A percentile compares a stretch with the other conserved stretches of the same genome.
Conservation (phyloP, 2,329 filamentous ascomycete species). For the Bipolaris zeicola region DNA sequence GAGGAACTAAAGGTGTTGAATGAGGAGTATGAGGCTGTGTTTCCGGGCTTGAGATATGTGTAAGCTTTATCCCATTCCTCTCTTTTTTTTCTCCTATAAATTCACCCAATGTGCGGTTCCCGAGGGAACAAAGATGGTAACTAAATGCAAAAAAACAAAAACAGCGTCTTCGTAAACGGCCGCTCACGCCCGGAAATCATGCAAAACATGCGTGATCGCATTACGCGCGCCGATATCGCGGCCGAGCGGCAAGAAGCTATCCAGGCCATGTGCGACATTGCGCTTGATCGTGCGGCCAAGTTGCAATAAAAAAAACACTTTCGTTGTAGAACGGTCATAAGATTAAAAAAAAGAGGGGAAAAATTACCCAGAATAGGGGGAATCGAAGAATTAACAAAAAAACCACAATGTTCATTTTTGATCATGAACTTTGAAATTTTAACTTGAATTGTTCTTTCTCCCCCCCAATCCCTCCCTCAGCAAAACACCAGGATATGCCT, state of each 20-base stretch:
- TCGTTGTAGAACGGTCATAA: too few species aligned
- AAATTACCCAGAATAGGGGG: too few species aligned
- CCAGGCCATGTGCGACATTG: conserved; percentile 90
- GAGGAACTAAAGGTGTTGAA: conserved; percentile 67
- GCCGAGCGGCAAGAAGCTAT: conserved; percentile 76
- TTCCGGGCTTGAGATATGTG: conserved; percentile 85
- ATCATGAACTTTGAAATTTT: too few species aligned
- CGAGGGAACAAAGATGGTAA: too few species aligned
- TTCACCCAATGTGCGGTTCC: too few species aligned
- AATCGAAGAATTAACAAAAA: too few species aligned
- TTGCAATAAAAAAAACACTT: conserved; percentile 16
- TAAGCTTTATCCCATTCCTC: conserved; percentile 36
- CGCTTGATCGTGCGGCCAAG: conserved; percentile 76
- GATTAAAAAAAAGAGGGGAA: too few species aligned
- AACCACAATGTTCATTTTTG: too few species aligned
- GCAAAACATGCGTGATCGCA: conserved; percentile 78
- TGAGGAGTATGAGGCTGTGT: conserved; percentile 75
- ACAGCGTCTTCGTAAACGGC: conserved; percentile 80
- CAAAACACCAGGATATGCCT: too few species aligned
- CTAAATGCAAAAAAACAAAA: too few species aligned
- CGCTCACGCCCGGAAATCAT: conserved; percentile 75
- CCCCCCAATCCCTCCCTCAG: too few species aligned
- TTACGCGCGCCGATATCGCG: conserved; percentile 68
- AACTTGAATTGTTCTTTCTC: too few species aligned
- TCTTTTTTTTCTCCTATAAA: not conserved